These are phyloP conservation scores for Barnettozyma populi DNA, from an alignment of 805 yeast genomes.

Conservation along the genomic window DNA sequence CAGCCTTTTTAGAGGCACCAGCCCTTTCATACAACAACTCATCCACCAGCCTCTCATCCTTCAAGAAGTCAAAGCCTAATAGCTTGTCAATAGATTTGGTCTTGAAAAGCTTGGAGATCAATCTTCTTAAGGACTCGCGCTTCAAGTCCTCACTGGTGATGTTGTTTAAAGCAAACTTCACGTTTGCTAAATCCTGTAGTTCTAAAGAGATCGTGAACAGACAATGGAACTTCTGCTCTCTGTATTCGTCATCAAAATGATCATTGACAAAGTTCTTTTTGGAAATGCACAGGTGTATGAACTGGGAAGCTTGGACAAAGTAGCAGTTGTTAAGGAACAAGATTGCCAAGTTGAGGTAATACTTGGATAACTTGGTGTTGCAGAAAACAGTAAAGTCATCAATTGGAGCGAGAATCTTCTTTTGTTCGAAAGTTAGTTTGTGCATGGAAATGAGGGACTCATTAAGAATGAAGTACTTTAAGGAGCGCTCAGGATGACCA, in stretches of 20 bases:
- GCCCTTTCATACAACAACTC: conserved; percentile 32
- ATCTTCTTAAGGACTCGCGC: conserved; percentile 26
- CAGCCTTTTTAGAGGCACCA: conserved; percentile 19
- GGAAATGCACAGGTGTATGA: conserved; percentile 25
- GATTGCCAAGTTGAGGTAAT: conserved; percentile 33
- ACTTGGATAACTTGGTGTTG: conserved; percentile 29
- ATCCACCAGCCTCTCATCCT: conserved; percentile 39
- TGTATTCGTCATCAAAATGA: conserved; percentile 18
- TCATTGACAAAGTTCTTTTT: conserved; percentile 17
- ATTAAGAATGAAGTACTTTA: conserved; percentile 25
- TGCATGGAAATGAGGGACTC: conserved; percentile 26
- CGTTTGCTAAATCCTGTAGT: conserved; percentile 27
- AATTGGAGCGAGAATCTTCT: conserved; percentile 18
- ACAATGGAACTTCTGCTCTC: conserved; percentile 19
- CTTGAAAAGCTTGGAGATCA: conserved; percentile 35
- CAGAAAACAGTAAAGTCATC: conserved; percentile 24
- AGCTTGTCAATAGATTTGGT: conserved; percentile 35
- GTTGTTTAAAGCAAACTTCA: conserved; percentile 30
- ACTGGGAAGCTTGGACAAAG: conserved; percentile 31
- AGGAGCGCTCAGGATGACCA: conserved; percentile 26
- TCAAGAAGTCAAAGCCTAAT: conserved; percentile 38
- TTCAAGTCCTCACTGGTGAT: conserved; percentile 16
- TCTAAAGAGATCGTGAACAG: conserved; percentile 27
- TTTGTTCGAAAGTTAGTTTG: conserved; percentile 19
- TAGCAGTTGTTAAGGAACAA: conserved; percentile 30